Percentiles rank a stretch among this genome's conserved stretches.
Evolutionary conservation across 2,329 filamentous ascomycete species (phyloP).

Genomic region (Dryadomyces quercivorus): DNA sequence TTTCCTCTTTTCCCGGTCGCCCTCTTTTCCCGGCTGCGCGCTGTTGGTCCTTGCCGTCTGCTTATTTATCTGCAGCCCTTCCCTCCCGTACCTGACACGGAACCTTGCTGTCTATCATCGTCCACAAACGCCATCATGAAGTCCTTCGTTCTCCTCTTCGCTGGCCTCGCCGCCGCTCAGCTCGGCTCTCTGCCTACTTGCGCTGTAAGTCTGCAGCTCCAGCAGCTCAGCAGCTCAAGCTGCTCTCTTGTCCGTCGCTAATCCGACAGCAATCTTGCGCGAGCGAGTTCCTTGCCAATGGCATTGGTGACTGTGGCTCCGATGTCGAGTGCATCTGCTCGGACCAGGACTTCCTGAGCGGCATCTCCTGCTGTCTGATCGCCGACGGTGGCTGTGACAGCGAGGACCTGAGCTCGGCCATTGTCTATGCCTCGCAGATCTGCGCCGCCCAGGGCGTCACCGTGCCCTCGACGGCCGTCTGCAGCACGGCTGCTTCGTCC

Average conservation of each 20-base stretch:
- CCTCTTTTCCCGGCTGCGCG: background rate
- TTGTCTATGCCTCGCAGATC: slow-evolving; percentile 19
- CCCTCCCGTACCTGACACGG: background rate
- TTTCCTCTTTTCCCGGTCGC: background rate
- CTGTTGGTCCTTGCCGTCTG: background rate
- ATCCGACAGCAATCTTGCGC: slow-evolving; percentile 15
- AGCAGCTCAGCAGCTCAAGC: too few relatives aligned
- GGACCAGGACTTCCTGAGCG: slow-evolving; percentile 25
- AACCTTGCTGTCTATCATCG: background rate
- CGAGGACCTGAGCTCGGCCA: slow-evolving; percentile 18
- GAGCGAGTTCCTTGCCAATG: slow-evolving; percentile 15
- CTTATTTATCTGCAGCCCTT: background rate
- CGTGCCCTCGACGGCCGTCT: slow-evolving; percentile 21
- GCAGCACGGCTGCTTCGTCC: slow-evolving; percentile 10
- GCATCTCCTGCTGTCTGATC: slow-evolving; percentile 25
- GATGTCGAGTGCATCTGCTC: slow-evolving; percentile 29
- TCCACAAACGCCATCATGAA: slow-evolving; percentile 32
- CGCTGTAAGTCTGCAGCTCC: slow-evolving; percentile 35
- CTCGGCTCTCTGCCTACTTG: slow-evolving; percentile 34
- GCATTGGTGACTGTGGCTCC: slow-evolving; percentile 22
- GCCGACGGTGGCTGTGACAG: slow-evolving; percentile 16
- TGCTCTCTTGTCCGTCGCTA: too few relatives aligned
- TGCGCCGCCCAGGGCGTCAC: slow-evolving; percentile 20
- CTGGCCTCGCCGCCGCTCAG: slow-evolving; percentile 41
- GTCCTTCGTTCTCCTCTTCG: slow-evolving; percentile 25